Evolutionary conservation across 2,329 filamentous ascomycete genomes (phyloP).

Genomic region (Diaporthe sp.): DNA sequence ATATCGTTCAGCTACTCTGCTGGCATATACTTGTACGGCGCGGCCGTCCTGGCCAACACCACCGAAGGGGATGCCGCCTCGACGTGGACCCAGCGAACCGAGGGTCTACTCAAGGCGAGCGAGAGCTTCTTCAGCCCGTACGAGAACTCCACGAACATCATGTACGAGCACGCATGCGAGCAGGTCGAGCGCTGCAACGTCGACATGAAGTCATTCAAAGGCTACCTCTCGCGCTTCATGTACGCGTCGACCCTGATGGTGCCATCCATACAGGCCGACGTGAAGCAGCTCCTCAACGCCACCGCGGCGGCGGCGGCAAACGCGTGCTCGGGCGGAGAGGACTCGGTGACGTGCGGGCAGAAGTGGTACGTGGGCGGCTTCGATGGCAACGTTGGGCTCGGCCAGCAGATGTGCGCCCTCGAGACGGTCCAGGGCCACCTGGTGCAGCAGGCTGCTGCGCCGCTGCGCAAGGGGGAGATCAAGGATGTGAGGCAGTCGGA

Average conservation of each 20-base stretch:
- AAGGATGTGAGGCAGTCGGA: constrained; percentile 54
- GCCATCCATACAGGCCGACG: constrained; percentile 62
- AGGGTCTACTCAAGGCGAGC: constrained; percentile 64
- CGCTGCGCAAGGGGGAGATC: constrained; percentile 62
- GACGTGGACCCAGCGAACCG: constrained; percentile 66
- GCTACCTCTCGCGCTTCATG: constrained; percentile 74
- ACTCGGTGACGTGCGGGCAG: constrained; percentile 68
- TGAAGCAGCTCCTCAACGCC: constrained; percentile 62
- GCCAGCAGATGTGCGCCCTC: constrained; percentile 75
- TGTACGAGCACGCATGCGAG: constrained; percentile 78
- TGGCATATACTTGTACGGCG: constrained; percentile 75
- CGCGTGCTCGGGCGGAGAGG: constrained; percentile 68
- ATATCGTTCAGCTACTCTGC: constrained; percentile 75
- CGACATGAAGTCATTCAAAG: constrained; percentile 78
- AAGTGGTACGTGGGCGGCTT: constrained; percentile 72
- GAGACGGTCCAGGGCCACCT: constrained; percentile 73
- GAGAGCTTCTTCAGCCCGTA: constrained; percentile 66
- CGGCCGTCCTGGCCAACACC: constrained; percentile 73
- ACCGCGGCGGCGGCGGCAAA: constrained; percentile 68
- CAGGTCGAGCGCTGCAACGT: constrained; percentile 65
- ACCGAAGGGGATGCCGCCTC: constrained; percentile 69
- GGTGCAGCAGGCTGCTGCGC: constrained; percentile 55
- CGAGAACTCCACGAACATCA: constrained; percentile 67
- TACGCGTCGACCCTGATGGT: constrained; percentile 69
- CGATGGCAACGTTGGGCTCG: constrained; percentile 68